Evolutionary conservation across 768 basidiomycete genomes (phyloP).

Genomic region (Pleurotus cornucopiae): DNA sequence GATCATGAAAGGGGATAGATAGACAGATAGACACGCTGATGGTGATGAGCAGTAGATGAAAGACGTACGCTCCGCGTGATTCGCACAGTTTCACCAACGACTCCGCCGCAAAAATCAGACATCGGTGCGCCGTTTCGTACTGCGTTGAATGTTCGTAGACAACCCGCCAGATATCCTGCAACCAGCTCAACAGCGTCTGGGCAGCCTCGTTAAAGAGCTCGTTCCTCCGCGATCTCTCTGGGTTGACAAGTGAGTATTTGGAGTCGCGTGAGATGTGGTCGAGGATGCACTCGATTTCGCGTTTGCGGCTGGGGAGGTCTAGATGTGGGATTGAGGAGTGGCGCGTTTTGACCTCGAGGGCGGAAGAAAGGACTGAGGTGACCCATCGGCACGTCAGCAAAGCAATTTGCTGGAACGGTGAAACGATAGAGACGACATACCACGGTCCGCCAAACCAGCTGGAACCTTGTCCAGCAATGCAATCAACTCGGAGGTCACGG

Average conservation of each 20-base stretch:
- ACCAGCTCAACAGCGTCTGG: constrained; percentile 51
- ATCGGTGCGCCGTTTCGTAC: constrained; percentile 48
- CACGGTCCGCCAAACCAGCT: neutral
- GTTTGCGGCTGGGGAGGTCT: constrained; percentile 49
- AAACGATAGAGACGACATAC: neutral
- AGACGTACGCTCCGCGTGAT: constrained; percentile 22
- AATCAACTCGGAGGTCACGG: neutral
- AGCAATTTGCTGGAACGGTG: no score
- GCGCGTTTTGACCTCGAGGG: constrained; percentile 31
- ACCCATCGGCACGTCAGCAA: no score
- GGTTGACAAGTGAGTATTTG: constrained; percentile 44
- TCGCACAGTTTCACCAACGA: constrained; percentile 31
- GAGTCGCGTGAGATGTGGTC: constrained; percentile 50
- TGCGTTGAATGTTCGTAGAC: constrained; percentile 55
- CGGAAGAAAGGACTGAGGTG: constrained; percentile 19
- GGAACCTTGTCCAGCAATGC: neutral
- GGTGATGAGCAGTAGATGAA: constrained; percentile 8
- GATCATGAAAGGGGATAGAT: no score
- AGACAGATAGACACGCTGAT: neutral
- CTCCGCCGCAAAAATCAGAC: constrained; percentile 49
- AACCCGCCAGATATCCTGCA: constrained; percentile 60
- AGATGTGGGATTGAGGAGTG: constrained; percentile 42
- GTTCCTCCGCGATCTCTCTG: constrained; percentile 46
- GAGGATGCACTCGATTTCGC: constrained; percentile 49
- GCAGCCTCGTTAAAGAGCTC: constrained; percentile 55